Base-by-base conservation (phyloP, 768 basidiomycete genomes). In the Termitomyces sp. region DNA sequence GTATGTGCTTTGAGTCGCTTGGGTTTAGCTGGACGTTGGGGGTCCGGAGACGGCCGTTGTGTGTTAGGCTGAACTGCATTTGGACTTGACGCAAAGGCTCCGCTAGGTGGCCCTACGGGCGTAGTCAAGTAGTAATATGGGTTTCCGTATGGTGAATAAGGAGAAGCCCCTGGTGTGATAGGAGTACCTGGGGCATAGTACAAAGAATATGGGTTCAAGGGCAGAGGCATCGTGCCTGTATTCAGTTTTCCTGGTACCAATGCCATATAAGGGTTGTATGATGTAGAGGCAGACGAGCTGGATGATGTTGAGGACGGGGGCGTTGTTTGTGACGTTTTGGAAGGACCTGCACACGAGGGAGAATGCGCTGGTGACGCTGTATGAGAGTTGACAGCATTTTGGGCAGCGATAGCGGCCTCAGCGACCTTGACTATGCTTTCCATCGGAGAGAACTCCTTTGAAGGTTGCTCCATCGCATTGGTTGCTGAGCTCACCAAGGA, bases 1-100 rank as follows among this genome's bases (percentile, higher is more conserved):
- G 86, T 88, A 64, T 91, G 89, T 42, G 88, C 83, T 66, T 90
- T 91, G 22, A 90, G 71, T 6, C 89, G 77, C 58, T 92, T 93
- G 1, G 88, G 85, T 61, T 89, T 91, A 9, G 79, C 77, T 30
- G 76, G 74, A 9, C 81, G 77, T 61, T 65, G 79, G n/a, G 58
- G 67, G 38, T 72, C 71, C 14, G 66, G 56, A 40, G 61, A 65
- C 24, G 68, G 65, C 19, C 64, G 68, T 57, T 56, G 66, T 24
- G 59, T 41, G 51, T 53, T 62, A 15, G 67, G 62, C 15, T 70
- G 58, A 24, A 62, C 26, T 52, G 67, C 61, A 24, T 62, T 67
- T 15, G 72, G 67, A 15, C 64, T 65, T 26, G 63, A 66, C 35
- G 68, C 71, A 62, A 69, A 74, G 65, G 66, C 64, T 26, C 69